These are phyloP conservation scores for Phycomyces blakesleeanus DNA, from an alignment of 192 early-diverging fungal genomes.

Conservation along the genomic window DNA sequence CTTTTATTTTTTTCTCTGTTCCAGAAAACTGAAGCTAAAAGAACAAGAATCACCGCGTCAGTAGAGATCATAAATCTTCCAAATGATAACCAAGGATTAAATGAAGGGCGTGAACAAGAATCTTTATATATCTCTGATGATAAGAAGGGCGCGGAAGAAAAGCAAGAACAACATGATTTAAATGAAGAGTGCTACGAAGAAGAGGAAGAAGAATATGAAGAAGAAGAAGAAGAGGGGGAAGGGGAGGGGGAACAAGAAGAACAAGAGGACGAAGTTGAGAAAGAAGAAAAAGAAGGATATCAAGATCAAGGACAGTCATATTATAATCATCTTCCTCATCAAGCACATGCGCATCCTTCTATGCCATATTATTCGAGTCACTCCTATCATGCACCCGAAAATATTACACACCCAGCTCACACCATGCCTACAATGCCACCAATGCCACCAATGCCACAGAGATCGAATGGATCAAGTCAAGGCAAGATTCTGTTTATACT, in stretches of 20 bases:
- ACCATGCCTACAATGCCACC: slow-evolving; percentile 6
- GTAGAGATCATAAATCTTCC: not conserved
- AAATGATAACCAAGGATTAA: not conserved
- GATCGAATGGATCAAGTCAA: not conserved
- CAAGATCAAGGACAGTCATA: not conserved
- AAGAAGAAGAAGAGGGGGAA: slow-evolving; percentile 2
- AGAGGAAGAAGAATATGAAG: slow-evolving; percentile 10
- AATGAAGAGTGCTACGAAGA: slow-evolving; percentile 14
- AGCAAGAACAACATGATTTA: slow-evolving; percentile 1
- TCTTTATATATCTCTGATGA: not conserved
- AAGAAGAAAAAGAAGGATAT: not conserved
- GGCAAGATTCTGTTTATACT: not conserved
- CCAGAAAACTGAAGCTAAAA: not conserved
- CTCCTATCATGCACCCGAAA: not conserved
- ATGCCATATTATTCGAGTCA: not conserved
- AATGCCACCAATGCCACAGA: not conserved
- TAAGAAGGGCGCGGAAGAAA: not conserved
- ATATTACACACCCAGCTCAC: not conserved
- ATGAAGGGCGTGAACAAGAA: not conserved
- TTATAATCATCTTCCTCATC: no score
- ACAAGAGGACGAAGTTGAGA: no score
- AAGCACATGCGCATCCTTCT: no score
- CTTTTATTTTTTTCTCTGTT: not conserved
- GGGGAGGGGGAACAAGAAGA: not conserved
- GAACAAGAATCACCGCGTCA: not conserved